Evolutionary conservation across 2,329 filamentous ascomycete species (phyloP).

Genomic region (Pseudomassariella vexata): DNA sequence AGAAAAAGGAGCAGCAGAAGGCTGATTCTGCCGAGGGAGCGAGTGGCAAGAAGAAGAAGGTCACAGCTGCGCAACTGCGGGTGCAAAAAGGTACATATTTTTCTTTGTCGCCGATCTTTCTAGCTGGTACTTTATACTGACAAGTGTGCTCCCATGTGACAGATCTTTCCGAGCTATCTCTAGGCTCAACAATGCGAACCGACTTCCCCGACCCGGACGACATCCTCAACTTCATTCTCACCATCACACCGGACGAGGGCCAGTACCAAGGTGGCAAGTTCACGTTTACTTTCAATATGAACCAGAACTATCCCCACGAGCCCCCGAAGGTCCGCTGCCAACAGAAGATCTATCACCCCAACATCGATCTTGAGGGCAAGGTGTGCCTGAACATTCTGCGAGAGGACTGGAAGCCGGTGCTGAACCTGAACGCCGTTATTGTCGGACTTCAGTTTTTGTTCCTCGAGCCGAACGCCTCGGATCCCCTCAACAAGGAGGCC

Average conservation of each 20-base stretch:
- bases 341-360: slow-evolving; percentile 98
- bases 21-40: slow-evolving; percentile 75
- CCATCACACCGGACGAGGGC: slow-evolving; percentile 78
- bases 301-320: slow-evolving; percentile 93
- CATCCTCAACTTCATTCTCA: slow-evolving; percentile 77
- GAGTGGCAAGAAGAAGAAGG: slow-evolving; percentile 92
- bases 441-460: slow-evolving; percentile 94
- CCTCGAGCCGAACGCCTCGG: slow-evolving; percentile 92
- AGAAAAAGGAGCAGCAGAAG: slow-evolving; percentile 97
- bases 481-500: slow-evolving; percentile 97
- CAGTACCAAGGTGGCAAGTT: slow-evolving; percentile 86
- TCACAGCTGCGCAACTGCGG: slow-evolving; percentile 89
- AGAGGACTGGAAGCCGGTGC: slow-evolving; percentile 98
- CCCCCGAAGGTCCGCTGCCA: slow-evolving; percentile 95
- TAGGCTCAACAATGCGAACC: slow-evolving; percentile 75
- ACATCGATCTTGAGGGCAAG: slow-evolving; percentile 96
- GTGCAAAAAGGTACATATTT: slow-evolving; percentile 98
- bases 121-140: no score
- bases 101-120: no score
- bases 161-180: slow-evolving; percentile 78
- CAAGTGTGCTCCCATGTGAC: slow-evolving; percentile 6
- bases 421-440: slow-evolving; percentile 95
- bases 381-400: slow-evolving; percentile 95
- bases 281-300: slow-evolving; percentile 86
- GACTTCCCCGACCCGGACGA: slow-evolving; percentile 78